Conservation (phyloP, 805 yeast species). For the Cyberlindnera veronae region DNA sequence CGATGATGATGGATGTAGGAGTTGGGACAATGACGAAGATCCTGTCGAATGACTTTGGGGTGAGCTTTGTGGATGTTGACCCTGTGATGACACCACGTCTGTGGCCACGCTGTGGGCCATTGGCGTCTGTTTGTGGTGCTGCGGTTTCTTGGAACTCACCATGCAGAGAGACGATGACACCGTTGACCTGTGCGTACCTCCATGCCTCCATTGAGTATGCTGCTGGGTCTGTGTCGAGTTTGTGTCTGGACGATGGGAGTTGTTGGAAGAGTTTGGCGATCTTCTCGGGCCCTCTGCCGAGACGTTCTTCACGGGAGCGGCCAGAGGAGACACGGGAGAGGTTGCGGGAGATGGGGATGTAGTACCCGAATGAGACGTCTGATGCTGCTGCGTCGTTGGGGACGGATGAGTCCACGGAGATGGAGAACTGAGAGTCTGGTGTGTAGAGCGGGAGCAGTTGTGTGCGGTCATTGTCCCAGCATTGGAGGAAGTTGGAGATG, state of each 20-base stretch:
- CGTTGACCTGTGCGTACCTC: conserved; percentile 67
- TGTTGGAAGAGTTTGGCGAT: conserved; percentile 59
- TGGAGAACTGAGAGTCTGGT: conserved; percentile 78
- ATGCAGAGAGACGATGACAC: conserved; percentile 75
- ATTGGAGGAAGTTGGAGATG: conserved; percentile 64
- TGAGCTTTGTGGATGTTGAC: conserved; percentile 35
- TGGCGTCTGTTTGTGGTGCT: conserved; percentile 43
- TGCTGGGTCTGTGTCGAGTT: conserved; percentile 56
- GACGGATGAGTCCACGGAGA: conserved; percentile 69
- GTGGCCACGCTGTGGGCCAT: conserved; percentile 20
- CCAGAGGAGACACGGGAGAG: conserved; percentile 55
- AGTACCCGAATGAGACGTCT: conserved; percentile 56
- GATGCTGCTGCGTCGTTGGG: conserved; percentile 42
- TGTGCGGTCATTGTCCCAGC: conserved; percentile 78
- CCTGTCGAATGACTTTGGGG: conserved; percentile 81
- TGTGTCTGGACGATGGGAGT: conserved; percentile 79
- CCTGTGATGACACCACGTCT: conserved; percentile 29
- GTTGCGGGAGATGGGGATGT: conserved; percentile 74
- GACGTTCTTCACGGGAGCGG: conserved; percentile 52
- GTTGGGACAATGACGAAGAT: conserved; percentile 72
- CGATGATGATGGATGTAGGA: conserved; percentile 71
- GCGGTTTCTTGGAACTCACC: conserved; percentile 77
- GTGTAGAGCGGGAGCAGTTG: conserved; percentile 75
- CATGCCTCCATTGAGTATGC: conserved; percentile 75
- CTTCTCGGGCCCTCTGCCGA: conserved; percentile 65